These are phyloP conservation scores for Kluyveromyces marxianus DNA, from an alignment of 1,139 yeast genomes.

Conservation along the genomic window DNA sequence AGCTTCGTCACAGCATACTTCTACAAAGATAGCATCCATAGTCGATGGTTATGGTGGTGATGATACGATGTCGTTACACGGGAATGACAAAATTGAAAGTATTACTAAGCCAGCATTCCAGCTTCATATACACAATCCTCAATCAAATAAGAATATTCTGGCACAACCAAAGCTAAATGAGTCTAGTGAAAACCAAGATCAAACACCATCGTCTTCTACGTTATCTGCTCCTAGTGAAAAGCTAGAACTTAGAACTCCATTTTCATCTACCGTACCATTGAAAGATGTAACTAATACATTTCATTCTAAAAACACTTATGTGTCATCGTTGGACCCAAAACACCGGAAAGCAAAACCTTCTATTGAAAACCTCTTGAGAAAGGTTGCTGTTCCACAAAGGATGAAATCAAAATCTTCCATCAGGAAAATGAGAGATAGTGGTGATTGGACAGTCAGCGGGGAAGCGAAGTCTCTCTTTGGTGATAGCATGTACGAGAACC, in stretches of 20 bases:
- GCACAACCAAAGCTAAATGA: conserved; percentile 2
- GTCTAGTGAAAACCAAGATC: neutral
- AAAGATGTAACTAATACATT: conserved; percentile 9
- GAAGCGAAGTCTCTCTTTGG: conserved; percentile 5
- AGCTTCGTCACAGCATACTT: conserved; percentile 2
- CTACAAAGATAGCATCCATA: conserved; percentile 2
- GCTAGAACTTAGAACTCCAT: neutral
- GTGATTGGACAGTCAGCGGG: conserved; percentile 11
- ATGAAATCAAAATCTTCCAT: conserved; percentile 10
- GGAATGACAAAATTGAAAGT: neutral
- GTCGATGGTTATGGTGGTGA: conserved; percentile 2
- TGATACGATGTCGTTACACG: neutral
- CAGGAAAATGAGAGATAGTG: conserved; percentile 9
- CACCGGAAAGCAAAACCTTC: conserved; percentile 20
- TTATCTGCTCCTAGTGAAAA: neutral
- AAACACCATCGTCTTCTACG: neutral
- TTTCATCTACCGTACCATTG: neutral
- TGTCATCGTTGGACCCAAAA: conserved; percentile 25
- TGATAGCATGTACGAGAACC: neutral
- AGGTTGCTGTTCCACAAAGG: conserved; percentile 7
- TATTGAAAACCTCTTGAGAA: conserved; percentile 14
- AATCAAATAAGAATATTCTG: neutral
- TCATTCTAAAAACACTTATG: conserved; percentile 5
- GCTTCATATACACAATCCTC: neutral
- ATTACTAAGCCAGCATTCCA: neutral